Percentiles rank a stretch among this genome's conserved stretches.
These are phyloP conservation scores for Rhododendron mucronatum DNA, from an alignment of 148 eudicot genomes.

Conservation along the genomic window DNA sequence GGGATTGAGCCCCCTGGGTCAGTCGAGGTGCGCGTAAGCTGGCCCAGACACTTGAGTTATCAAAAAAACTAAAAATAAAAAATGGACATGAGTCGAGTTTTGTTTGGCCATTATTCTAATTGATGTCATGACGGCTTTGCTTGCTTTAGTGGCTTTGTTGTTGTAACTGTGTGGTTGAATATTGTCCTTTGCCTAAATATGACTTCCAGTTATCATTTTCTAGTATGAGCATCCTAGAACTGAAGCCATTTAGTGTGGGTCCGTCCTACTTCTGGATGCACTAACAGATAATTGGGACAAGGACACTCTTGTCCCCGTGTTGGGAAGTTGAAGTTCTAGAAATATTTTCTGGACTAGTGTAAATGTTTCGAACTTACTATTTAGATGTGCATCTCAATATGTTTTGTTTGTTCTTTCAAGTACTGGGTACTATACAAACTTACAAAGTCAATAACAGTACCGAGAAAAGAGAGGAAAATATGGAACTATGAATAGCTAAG, in stretches of 20 bases:
- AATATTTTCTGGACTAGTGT: not conserved
- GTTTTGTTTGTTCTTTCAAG: not conserved
- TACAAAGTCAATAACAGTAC: not conserved
- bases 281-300: not conserved
- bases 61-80: too few relatives aligned
- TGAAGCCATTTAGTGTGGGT: not conserved
- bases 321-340: not conserved
- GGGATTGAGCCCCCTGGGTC: not conserved
- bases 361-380: not conserved
- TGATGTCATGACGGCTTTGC: not conserved
- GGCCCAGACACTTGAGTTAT: not conserved
- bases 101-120: not conserved
- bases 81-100: not conserved
- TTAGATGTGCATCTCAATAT: not conserved
- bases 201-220: not conserved
- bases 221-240: not conserved
- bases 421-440: not conserved
- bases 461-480: not conserved
- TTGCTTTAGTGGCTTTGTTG: not conserved
- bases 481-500: not conserved
- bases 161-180: not conserved
- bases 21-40: not conserved
- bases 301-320: not conserved
- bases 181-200: not conserved
- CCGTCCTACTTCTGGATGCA: not conserved